Percentiles rank a stretch among this genome's conserved stretches.
Evolutionary conservation across 257 asterid genomes (phyloP).

Genomic region (Solanum pennellii): DNA sequence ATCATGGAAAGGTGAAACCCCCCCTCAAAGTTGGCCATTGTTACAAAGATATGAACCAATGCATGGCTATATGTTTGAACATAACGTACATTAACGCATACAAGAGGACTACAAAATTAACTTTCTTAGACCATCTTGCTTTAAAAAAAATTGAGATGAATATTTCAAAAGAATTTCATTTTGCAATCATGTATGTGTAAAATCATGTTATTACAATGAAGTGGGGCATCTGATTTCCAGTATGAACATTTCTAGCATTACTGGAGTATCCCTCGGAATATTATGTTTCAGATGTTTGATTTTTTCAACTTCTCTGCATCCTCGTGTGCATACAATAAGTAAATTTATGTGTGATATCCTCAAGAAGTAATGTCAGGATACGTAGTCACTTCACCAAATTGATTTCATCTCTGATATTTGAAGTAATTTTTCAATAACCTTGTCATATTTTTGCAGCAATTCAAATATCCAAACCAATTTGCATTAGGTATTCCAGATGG

Average conservation of each 20-base stretch:
- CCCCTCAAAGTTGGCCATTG: background rate
- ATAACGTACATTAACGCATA: background rate
- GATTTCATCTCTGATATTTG: background rate
- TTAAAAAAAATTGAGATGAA: background rate
- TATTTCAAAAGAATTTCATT: background rate
- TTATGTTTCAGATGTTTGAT: background rate
- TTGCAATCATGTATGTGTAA: background rate
- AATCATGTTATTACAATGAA: background rate
- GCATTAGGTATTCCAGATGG: slow-evolving; percentile 83
- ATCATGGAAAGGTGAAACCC: background rate
- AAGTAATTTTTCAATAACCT: background rate
- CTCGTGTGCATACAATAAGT: background rate
- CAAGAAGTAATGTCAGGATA: background rate
- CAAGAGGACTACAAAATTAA: background rate
- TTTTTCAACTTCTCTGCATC: background rate
- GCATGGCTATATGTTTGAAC: background rate
- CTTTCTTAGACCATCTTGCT: background rate
- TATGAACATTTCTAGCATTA: background rate
- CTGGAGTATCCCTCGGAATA: background rate
- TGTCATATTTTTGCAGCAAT: slow-evolving; percentile 18
- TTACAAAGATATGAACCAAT: background rate
- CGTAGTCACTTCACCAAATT: background rate
- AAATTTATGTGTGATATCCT: background rate
- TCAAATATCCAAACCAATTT: slow-evolving; percentile 61
- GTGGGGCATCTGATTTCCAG: background rate